phyloP scores from a whole-genome alignment of 768 basidiomycete species.

The Fibroporia radiculosa region DNA sequence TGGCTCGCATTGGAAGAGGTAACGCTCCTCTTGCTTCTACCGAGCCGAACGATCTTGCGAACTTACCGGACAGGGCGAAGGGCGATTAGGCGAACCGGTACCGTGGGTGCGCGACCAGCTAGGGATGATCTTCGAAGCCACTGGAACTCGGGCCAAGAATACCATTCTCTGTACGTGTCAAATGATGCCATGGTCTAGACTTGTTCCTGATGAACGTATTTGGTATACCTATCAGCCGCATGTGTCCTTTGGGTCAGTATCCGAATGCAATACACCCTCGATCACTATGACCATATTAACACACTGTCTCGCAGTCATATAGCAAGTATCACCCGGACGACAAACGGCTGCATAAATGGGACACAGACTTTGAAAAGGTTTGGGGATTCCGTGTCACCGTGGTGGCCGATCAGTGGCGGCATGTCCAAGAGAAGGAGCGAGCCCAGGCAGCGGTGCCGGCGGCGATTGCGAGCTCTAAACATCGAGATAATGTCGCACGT shows the following conservation, averaged over 20 bases:
- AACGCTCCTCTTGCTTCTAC: slow-evolving; percentile 20
- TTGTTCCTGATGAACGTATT: slow-evolving; percentile 34
- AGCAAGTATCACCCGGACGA: slow-evolving; percentile 60
- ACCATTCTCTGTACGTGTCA: slow-evolving; percentile 38
- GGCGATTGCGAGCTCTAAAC: not conserved
- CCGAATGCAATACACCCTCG: too few species aligned
- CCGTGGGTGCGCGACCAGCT: slow-evolving; percentile 33
- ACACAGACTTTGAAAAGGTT: slow-evolving; percentile 52
- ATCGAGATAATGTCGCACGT: not conserved
- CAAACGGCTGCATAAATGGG: slow-evolving; percentile 48
- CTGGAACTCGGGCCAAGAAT: slow-evolving; percentile 33
- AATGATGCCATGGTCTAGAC: not conserved
- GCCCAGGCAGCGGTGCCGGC: slow-evolving; percentile 2
- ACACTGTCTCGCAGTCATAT: slow-evolving; percentile 40
- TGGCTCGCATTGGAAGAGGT: slow-evolving; percentile 58
- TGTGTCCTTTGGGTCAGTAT: slow-evolving; percentile 51
- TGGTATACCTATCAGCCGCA: slow-evolving; percentile 51
- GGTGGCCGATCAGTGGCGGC: slow-evolving; percentile 22
- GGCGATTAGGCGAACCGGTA: slow-evolving; percentile 14
- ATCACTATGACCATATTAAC: too few species aligned
- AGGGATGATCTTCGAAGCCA: slow-evolving; percentile 30
- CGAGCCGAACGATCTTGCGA: not conserved
- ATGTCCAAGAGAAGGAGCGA: slow-evolving; percentile 16
- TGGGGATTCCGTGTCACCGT: slow-evolving; percentile 45
- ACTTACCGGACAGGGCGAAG: slow-evolving; percentile 12